Evolutionary conservation across 495 filamentous ascomycete species (phyloP).

Genomic region (Penicillium waksmanii): DNA sequence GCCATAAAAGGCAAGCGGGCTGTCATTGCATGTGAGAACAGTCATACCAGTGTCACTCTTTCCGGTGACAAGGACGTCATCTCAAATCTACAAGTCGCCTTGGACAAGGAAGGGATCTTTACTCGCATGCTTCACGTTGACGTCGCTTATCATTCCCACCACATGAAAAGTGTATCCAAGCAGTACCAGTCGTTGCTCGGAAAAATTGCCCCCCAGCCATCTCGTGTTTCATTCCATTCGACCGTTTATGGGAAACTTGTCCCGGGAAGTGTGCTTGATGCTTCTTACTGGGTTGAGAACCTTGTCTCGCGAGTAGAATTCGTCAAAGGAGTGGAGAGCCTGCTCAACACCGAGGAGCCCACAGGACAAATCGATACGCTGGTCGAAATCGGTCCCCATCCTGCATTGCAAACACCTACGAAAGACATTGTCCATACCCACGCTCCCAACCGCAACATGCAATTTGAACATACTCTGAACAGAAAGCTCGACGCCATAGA

Average conservation of each 20-base stretch:
- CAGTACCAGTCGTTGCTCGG: conserved; percentile 37
- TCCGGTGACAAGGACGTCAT: conserved; percentile 47
- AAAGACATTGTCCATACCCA: conserved; percentile 37
- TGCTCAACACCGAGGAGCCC: conserved; percentile 17
- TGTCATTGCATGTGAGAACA: conserved; percentile 37
- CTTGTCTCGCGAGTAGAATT: conserved; percentile 51
- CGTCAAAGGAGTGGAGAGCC: conserved; percentile 34
- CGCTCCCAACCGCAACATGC: conserved; percentile 13
- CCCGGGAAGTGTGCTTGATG: conserved; percentile 20
- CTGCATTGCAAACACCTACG: conserved; percentile 56
- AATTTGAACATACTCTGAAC: conserved; percentile 31
- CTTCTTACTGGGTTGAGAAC: conserved; percentile 52
- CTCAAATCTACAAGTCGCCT: conserved; percentile 35
- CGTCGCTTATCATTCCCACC: conserved; percentile 52
- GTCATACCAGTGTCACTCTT: conserved; percentile 35
- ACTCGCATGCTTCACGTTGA: conserved; percentile 47
- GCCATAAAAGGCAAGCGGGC: conserved; percentile 25
- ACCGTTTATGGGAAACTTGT: conserved; percentile 37
- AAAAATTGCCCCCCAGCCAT: conserved; percentile 25
- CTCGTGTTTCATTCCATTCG: conserved; percentile 39
- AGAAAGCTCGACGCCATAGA: conserved; percentile 29
- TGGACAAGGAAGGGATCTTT: conserved; percentile 38
- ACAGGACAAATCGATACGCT: conserved; percentile 35
- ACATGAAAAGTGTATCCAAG: conserved; percentile 45
- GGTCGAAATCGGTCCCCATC: conserved; percentile 69